Base-by-base conservation (phyloP, 2,329 filamentous ascomycete genomes). In the Colletotrichum sp. region DNA sequence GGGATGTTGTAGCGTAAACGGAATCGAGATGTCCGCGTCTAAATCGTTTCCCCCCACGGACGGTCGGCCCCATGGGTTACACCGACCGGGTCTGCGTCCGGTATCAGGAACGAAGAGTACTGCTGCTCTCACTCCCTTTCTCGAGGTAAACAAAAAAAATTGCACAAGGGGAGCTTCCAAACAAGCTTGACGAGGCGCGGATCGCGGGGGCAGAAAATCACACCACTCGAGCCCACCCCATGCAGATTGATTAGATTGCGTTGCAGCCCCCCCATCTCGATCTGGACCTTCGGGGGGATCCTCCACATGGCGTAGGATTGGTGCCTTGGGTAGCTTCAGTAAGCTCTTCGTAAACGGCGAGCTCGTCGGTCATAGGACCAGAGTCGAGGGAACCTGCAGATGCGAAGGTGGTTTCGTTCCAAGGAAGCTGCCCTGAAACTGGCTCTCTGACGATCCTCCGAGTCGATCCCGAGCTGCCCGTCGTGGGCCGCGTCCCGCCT, bases 21-120 rank as follows among this genome's bases (percentile, higher is more conserved):
- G 73, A 75, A 69, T 73, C 64, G 73, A 68, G 8, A 61, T 73
- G 43, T 75, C 73, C 73, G 73, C 70, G 71, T 68, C 73, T 73
- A 28, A 68, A 73, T 36, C 58, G 64, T 63, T 52, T 58, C n/a
- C 38, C 30, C 38, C 61, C 61, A 58, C 13, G 32, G 60, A 26
- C 36, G 36, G 34, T 64, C 63, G 69, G 68, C 30, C 36, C 36
- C 30, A 52, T 57, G n/a, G 69, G 32, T 73, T 48, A 58, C 43
- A 65, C 43, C 43, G 57, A 48, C 43, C 43, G 43, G 43, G n/a
- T 52, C 43, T 52, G 43, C 43, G 10, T 52, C 43, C 43, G 43
- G 10, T 52, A 52, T 52, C 43, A 52, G 43, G n/a, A 52, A 52
- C n/a, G 38, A 43, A 10, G 16, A 10, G 18, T 43, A n/a, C 18